These are phyloP conservation scores for Albophoma yamanashiensis DNA, from an alignment of 2,329 filamentous ascomycete genomes.

Conservation along the genomic window DNA sequence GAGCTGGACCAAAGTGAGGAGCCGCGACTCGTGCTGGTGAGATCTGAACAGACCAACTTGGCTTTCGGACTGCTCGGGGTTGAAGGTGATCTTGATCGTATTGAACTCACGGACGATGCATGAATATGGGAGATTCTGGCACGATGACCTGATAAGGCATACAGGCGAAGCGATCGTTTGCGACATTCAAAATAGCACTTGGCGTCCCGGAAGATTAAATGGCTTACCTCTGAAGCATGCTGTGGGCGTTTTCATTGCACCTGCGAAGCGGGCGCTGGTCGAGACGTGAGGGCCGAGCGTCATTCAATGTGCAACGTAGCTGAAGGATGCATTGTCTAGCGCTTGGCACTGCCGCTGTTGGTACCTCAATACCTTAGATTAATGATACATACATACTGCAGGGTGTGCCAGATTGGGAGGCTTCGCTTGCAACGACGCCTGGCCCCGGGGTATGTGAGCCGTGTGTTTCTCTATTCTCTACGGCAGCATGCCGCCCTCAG, in stretches of 20 bases:
- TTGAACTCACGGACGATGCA: constrained; percentile 40
- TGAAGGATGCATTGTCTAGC: neutral
- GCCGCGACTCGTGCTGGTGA: constrained; percentile 45
- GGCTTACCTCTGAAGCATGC: neutral
- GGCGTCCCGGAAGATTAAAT: neutral
- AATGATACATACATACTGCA: neutral
- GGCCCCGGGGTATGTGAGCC: neutral
- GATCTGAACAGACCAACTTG: constrained; percentile 56
- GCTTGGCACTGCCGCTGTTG: neutral
- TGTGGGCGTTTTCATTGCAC: neutral
- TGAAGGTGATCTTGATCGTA: constrained; percentile 61
- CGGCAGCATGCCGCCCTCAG: constrained; percentile 1
- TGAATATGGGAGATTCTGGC: constrained; percentile 1
- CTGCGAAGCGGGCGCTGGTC: neutral
- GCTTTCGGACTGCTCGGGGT: constrained; percentile 69
- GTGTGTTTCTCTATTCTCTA: neutral
- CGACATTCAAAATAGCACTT: neutral
- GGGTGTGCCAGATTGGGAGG: neutral
- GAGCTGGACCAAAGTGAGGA: constrained; percentile 32
- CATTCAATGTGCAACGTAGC: neutral
- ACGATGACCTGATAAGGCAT: neutral
- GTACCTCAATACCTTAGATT: neutral
- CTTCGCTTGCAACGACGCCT: neutral
- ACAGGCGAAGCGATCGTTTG: neutral
- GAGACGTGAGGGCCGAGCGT: neutral